phyloP scores from a whole-genome alignment of 805 yeast genomes.

The Millerozyma acaciae region DNA sequence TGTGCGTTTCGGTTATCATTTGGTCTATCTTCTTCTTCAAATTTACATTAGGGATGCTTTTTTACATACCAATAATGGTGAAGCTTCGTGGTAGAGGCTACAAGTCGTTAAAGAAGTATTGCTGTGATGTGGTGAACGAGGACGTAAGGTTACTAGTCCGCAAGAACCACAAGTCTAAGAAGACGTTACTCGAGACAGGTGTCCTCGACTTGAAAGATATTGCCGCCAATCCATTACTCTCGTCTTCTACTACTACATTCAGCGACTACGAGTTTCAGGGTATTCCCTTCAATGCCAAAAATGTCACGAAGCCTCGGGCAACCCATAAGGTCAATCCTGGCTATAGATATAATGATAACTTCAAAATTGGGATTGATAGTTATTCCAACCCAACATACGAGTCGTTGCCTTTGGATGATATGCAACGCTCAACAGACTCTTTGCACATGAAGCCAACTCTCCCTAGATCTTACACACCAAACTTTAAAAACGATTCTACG shows the following conservation, averaged over 20 bases:
- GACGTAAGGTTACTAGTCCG: constrained; percentile 51
- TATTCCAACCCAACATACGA: constrained; percentile 4
- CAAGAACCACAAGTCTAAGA: constrained; percentile 35
- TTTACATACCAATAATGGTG: constrained; percentile 49
- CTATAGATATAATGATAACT: constrained; percentile 14
- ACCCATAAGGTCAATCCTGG: constrained; percentile 2
- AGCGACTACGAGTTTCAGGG: constrained; percentile 4
- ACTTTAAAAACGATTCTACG: too few relatives aligned
- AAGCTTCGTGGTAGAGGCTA: constrained; percentile 35
- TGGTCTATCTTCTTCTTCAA: constrained; percentile 66
- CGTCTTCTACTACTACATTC: constrained; percentile 13
- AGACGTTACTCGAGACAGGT: constrained; percentile 29
- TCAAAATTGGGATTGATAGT: constrained; percentile 10
- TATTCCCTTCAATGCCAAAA: not conserved
- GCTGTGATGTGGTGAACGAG: constrained; percentile 56
- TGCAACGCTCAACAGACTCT: not conserved
- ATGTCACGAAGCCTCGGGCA: constrained; percentile 4
- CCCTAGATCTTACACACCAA: not conserved
- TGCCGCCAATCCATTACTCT: constrained; percentile 24
- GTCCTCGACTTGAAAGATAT: constrained; percentile 21
- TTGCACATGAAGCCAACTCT: not conserved
- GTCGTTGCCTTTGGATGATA: constrained; percentile 8
- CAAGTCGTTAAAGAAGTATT: constrained; percentile 54
- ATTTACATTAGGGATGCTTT: constrained; percentile 51
- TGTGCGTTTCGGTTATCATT: constrained; percentile 69